Conservation (phyloP, 2,329 filamentous ascomycete species). For the Stenocarpella maydis region DNA sequence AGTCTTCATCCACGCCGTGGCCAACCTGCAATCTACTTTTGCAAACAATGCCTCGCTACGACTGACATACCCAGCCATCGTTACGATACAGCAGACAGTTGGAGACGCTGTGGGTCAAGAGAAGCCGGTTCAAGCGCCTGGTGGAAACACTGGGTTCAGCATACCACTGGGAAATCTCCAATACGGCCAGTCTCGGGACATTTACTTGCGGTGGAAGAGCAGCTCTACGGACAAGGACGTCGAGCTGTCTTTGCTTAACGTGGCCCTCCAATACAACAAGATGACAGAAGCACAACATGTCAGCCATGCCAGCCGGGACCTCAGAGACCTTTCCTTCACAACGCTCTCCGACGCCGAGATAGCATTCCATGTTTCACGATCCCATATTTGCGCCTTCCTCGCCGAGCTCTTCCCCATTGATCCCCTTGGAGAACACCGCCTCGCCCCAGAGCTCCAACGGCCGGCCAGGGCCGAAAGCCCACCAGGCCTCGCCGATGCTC, state of each 20-base stretch:
- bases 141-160: conserved; percentile 43
- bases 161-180: conserved; percentile 62
- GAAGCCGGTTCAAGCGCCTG: background rate
- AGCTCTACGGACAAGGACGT: conserved; percentile 30
- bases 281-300: conserved; percentile 36
- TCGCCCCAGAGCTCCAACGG: background rate
- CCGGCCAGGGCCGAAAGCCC: background rate
- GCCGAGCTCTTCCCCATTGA: conserved; percentile 52
- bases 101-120: conserved; percentile 49
- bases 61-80: conserved; percentile 48
- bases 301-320: conserved; percentile 32
- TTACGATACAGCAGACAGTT: conserved; percentile 51
- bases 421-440: conserved; percentile 47
- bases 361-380: conserved; percentile 62
- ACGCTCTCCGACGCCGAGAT: conserved; percentile 46
- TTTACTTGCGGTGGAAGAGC: conserved; percentile 53
- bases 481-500: conserved; percentile 28
- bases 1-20: conserved; percentile 68
- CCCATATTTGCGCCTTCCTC: conserved; percentile 59
- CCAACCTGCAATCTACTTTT: conserved; percentile 67
- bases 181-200: conserved; percentile 67
- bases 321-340: conserved; percentile 35
- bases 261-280: conserved; percentile 46
- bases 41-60: conserved; percentile 56
- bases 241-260: conserved; percentile 43